phyloP scores from a whole-genome alignment of 257 asterid genomes.

The Echites panduratus region DNA sequence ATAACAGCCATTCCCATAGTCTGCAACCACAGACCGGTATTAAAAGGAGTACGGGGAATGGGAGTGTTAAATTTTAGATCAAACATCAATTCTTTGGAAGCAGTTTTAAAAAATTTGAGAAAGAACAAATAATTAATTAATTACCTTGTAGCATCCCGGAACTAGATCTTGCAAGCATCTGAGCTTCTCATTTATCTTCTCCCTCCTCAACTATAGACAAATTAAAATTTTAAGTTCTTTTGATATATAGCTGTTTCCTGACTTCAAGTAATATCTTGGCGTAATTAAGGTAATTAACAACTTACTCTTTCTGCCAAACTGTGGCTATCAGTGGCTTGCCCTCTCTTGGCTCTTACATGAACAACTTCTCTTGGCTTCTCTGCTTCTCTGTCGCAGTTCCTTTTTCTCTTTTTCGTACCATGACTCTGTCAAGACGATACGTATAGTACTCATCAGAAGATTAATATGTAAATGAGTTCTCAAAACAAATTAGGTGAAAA shows the following conservation, averaged over 20 bases:
- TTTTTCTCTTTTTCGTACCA: slow-evolving; percentile 67
- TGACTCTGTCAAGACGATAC: too few relatives aligned
- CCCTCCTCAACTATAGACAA: slow-evolving; percentile 75
- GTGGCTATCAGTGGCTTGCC: slow-evolving; percentile 96
- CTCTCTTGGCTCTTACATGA: slow-evolving; percentile 98
- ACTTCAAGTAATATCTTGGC: too few relatives aligned
- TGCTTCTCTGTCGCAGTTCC: slow-evolving; percentile 34
- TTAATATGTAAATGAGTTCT: neutral
- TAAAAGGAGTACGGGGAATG: neutral
- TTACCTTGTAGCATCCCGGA: slow-evolving; percentile 95
- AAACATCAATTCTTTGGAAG: neutral
- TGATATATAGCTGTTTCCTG: too few relatives aligned
- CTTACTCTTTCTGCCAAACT: slow-evolving; percentile 96
- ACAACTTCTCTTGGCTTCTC: slow-evolving; percentile 79
- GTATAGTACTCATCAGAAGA: too few relatives aligned
- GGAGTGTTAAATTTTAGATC: neutral
- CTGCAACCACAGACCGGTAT: slow-evolving; percentile 29
- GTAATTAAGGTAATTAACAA: neutral
- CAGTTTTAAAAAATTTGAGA: too few relatives aligned
- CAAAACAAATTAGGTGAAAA: neutral
- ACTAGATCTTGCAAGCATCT: slow-evolving; percentile 89
- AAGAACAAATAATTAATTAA: neutral
- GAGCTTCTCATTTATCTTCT: slow-evolving; percentile 84
- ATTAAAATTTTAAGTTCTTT: too few relatives aligned
- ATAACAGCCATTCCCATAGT: slow-evolving; percentile 99